These are phyloP conservation scores for Lepiota venenata DNA, from an alignment of 768 basidiomycete species.

Conservation along the genomic window DNA sequence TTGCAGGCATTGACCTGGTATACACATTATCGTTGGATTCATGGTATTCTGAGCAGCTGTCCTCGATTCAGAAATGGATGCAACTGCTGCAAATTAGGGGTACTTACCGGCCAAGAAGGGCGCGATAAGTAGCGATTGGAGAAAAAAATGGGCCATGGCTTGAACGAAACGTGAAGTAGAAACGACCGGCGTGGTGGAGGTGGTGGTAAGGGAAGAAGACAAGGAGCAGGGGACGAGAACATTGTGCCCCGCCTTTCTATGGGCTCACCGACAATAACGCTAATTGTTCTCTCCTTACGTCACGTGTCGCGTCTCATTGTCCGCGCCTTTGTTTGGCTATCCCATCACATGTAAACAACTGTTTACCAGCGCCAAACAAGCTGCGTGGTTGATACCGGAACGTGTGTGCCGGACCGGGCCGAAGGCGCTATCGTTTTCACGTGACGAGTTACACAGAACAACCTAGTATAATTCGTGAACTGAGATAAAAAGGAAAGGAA, in stretches of 20 bases:
- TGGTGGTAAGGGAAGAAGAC: not conserved
- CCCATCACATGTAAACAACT: not conserved
- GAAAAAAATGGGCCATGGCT: slow-evolving; percentile 8
- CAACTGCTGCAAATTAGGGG: not conserved
- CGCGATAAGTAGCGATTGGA: slow-evolving; percentile 9
- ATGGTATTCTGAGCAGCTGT: slow-evolving; percentile 46
- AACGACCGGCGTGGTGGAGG: slow-evolving; percentile 4
- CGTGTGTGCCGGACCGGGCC: too few species aligned
- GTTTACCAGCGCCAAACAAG: not conserved
- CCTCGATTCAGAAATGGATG: slow-evolving; percentile 17
- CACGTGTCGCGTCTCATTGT: not conserved
- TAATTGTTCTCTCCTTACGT: slow-evolving; percentile 4
- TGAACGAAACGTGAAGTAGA: too few species aligned
- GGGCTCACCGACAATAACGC: not conserved
- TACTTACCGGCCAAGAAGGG: slow-evolving; percentile 5
- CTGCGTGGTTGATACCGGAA: too few species aligned
- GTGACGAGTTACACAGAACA: too few species aligned
- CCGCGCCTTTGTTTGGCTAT: not conserved
- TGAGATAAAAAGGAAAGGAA: not conserved
- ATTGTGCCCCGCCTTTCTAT: not conserved
- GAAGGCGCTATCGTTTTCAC: too few species aligned
- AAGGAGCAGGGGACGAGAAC: too few species aligned
- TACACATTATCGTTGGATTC: slow-evolving; percentile 66
- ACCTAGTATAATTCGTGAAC: too few species aligned
- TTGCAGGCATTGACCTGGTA: slow-evolving; percentile 85